Conservation (phyloP, 2,329 filamentous ascomycete species). For the Dactylellina leptospora region DNA sequence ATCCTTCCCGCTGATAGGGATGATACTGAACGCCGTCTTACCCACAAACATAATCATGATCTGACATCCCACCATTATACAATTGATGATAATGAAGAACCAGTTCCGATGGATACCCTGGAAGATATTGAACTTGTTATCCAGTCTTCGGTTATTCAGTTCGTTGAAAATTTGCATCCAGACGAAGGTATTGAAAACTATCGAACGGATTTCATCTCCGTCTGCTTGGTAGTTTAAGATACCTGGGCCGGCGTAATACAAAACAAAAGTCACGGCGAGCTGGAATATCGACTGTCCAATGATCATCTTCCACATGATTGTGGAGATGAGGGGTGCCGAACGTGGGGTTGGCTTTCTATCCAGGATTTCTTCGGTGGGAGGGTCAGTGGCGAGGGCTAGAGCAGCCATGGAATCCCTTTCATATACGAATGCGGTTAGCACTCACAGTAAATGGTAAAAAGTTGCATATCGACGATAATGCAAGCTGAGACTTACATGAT, state of each 20-base stretch:
- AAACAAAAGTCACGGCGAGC: constrained; percentile 67
- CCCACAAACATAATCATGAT: constrained; percentile 69
- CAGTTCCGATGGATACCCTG: constrained; percentile 67
- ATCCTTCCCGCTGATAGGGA: constrained; percentile 64
- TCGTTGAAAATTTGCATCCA: constrained; percentile 78
- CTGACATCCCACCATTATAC: constrained; percentile 68
- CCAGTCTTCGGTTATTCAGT: constrained; percentile 67
- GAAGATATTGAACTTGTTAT: constrained; percentile 71
- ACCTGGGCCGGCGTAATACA: constrained; percentile 69
- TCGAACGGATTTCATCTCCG: constrained; percentile 65
- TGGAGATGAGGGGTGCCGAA: constrained; percentile 62
- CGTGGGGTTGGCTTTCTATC: constrained; percentile 65
- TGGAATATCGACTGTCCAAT: constrained; percentile 70
- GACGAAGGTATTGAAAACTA: constrained; percentile 75
- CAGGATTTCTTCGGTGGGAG: constrained; percentile 68
- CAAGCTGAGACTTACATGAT: constrained; percentile 70
- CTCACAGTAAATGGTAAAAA: background rate
- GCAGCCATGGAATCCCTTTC: constrained; percentile 69
- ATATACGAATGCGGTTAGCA: background rate
- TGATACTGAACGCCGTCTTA: constrained; percentile 67
- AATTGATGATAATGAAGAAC: constrained; percentile 69
- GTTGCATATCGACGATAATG: background rate
- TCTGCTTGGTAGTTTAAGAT: constrained; percentile 66
- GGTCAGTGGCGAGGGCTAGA: constrained; percentile 72
- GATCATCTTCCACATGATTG: constrained; percentile 73